A percentile compares a stretch with the other conserved stretches of the same genome.
phyloP scores from a whole-genome alignment of 495 filamentous ascomycete species.

The Podospora anserina region DNA sequence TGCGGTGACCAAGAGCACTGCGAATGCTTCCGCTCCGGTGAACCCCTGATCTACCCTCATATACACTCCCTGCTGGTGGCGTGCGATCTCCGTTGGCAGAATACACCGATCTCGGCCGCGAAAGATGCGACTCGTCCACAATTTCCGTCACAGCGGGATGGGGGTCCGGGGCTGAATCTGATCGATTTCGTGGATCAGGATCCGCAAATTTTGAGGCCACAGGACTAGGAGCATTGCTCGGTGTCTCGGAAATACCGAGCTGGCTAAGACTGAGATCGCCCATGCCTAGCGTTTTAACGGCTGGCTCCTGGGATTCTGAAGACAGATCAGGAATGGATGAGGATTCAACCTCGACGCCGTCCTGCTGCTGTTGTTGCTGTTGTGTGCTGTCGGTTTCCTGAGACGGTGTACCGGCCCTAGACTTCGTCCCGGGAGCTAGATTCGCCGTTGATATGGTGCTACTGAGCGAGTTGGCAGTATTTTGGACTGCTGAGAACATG shows the following conservation, averaged over 20 bases:
- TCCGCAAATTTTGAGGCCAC: constrained; percentile 44
- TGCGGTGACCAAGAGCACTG: constrained; percentile 66
- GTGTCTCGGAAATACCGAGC: constrained; percentile 62
- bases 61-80: constrained; percentile 61
- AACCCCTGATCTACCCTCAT: constrained; percentile 63
- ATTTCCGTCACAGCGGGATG: constrained; percentile 24
- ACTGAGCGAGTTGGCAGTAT: constrained; percentile 80
- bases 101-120: constrained; percentile 42
- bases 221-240: constrained; percentile 42
- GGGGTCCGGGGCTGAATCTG: constrained; percentile 47
- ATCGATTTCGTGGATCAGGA: constrained; percentile 36
- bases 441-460: constrained; percentile 71
- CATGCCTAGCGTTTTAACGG: constrained; percentile 84
- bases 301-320: constrained; percentile 61
- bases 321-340: constrained; percentile 35
- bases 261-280: constrained; percentile 86
- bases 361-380: constrained; percentile 41
- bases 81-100: constrained; percentile 56
- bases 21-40: constrained; percentile 78
- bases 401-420: constrained; percentile 33
- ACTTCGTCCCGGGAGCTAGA: constrained; percentile 39
- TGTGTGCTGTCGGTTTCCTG: constrained; percentile 31
- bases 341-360: constrained; percentile 48
- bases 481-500: constrained; percentile 90
- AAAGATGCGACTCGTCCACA: constrained; percentile 32